Percentiles rank a stretch among this genome's conserved stretches.
These are phyloP conservation scores for Trametes versicolor DNA, from an alignment of 1,284 basidiomycete genomes.

Conservation along the genomic window DNA sequence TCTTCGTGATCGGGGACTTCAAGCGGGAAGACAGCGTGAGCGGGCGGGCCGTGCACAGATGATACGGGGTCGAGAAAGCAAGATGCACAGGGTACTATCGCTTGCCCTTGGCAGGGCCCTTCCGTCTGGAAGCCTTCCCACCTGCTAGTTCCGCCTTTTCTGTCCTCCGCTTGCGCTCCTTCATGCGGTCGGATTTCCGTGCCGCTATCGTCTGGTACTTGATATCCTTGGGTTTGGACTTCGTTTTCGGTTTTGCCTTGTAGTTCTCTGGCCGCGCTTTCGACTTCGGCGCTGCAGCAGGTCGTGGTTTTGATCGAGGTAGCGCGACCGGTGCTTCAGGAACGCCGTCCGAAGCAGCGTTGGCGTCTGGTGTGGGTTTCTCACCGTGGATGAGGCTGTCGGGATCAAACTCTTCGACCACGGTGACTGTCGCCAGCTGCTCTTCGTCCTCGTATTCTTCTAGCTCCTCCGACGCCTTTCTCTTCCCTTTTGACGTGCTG, in stretches of 20 bases:
- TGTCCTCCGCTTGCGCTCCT: slow-evolving; percentile 65
- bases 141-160: slow-evolving; percentile 78
- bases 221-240: slow-evolving; percentile 54
- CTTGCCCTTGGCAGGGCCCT: slow-evolving; percentile 31
- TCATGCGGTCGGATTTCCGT: slow-evolving; percentile 61
- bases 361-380: slow-evolving; percentile 18
- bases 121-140: slow-evolving; percentile 61
- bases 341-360: not conserved
- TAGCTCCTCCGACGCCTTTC: slow-evolving; percentile 46
- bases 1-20: too few relatives aligned
- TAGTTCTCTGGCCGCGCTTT: slow-evolving; percentile 8
- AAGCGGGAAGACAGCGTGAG: too few relatives aligned
- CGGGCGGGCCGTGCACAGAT: not conserved
- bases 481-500: slow-evolving; percentile 34
- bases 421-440: slow-evolving; percentile 81
- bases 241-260: slow-evolving; percentile 35
- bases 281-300: not conserved
- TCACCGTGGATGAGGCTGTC: slow-evolving; percentile 64
- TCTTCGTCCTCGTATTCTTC: slow-evolving; percentile 81
- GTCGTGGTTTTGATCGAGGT: slow-evolving; percentile 5
- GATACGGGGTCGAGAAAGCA: not conserved
- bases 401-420: slow-evolving; percentile 84
- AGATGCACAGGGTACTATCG: slow-evolving; percentile 33
- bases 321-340: not conserved
- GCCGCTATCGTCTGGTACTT: slow-evolving; percentile 73